phyloP scores from a whole-genome alignment of 345 rosid genomes.

The Hibiscus mutabilis region DNA sequence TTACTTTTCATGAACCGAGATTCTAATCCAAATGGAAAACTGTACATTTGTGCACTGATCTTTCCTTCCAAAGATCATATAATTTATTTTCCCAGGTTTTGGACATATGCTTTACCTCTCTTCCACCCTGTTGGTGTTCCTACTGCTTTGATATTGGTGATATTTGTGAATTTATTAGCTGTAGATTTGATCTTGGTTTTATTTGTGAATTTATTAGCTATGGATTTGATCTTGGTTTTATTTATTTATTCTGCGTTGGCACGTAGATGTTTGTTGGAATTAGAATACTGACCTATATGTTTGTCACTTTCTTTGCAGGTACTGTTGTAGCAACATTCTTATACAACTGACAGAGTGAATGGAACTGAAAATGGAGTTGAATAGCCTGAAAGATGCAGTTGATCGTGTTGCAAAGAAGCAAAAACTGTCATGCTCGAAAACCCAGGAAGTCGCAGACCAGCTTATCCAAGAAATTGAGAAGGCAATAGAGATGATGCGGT shows the following conservation, averaged over 20 bases:
- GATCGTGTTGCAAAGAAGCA: neutral
- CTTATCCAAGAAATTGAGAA: neutral
- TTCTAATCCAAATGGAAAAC: neutral
- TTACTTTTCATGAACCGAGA: neutral
- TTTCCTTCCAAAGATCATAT: neutral
- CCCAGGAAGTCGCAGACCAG: neutral
- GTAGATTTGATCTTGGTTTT: neutral
- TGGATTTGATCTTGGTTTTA: neutral
- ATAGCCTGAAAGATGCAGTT: neutral
- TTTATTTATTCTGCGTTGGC: neutral
- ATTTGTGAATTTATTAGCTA: neutral
- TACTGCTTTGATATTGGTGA: neutral
- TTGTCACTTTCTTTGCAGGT: neutral
- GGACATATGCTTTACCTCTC: neutral
- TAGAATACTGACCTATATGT: neutral
- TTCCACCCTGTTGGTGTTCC: neutral
- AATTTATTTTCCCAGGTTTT: neutral
- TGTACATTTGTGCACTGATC: neutral
- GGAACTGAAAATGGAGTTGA: neutral
- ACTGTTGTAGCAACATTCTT: neutral
- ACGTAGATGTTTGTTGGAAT: neutral
- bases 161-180: neutral
- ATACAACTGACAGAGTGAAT: neutral
- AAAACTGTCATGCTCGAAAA: neutral
- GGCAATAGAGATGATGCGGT: neutral